phyloP scores from a whole-genome alignment of 345 rosid species.

The Zanthoxylum bungeanum region DNA sequence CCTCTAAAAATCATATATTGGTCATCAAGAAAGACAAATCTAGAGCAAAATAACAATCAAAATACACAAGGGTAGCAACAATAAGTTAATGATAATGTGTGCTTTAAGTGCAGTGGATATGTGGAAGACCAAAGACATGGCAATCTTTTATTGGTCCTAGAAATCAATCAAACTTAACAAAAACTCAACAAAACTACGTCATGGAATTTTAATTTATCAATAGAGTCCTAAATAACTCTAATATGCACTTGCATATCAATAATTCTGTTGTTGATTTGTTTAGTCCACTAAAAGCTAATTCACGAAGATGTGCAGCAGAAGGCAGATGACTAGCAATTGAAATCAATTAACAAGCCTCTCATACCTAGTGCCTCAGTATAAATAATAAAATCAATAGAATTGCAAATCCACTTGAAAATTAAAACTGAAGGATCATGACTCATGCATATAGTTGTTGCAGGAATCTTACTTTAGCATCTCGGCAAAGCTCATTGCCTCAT shows the following conservation, averaged over 20 bases:
- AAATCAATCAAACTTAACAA: not conserved
- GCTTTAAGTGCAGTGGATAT: constrained; percentile 2
- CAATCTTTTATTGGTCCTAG: not conserved
- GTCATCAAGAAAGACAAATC: not conserved
- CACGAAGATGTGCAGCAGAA: not conserved
- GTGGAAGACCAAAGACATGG: not conserved
- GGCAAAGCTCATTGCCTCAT: constrained; percentile 99
- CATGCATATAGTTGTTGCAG: not conserved
- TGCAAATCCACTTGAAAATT: not conserved
- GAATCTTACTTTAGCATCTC: constrained; percentile 87
- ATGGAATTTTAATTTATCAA: not conserved
- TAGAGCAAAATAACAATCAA: not conserved
- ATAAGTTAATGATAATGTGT: not conserved
- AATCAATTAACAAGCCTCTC: not conserved
- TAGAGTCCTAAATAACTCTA: not conserved
- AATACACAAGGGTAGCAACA: not conserved
- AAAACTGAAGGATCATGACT: not conserved
- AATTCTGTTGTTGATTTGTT: not conserved
- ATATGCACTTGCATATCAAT: not conserved
- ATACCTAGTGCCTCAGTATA: not conserved
- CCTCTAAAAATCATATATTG: not conserved
- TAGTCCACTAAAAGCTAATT: not conserved
- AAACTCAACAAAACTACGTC: not conserved
- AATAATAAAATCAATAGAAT: not conserved
- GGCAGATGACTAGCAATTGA: not conserved